Evolutionary conservation across 2,329 filamentous ascomycete species (phyloP).

Genomic region (Neonectria ditissima): DNA sequence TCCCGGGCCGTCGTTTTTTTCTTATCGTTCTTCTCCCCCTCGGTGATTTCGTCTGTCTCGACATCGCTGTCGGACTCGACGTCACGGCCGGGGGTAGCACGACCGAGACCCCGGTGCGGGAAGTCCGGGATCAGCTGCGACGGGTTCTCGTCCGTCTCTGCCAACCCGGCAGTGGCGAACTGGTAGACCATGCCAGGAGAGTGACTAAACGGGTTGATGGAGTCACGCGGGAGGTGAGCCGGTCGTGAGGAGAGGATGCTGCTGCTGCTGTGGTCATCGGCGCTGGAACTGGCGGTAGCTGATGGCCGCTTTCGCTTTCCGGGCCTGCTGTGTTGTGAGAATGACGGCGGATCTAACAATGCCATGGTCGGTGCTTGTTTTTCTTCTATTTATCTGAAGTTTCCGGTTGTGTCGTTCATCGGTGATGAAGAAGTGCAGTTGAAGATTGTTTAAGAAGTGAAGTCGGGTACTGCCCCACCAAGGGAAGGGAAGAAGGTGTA

Average conservation of each 20-base stretch:
- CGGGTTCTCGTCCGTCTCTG: constrained; percentile 58
- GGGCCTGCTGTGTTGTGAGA: constrained; percentile 30
- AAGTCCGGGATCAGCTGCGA: constrained; percentile 58
- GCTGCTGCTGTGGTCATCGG: constrained; percentile 15
- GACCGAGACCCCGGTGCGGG: constrained; percentile 59
- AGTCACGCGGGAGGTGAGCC: constrained; percentile 46
- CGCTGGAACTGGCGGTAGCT: background rate
- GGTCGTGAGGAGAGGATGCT: constrained; percentile 11
- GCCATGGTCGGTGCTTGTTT: constrained; percentile 17
- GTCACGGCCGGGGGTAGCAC: constrained; percentile 8
- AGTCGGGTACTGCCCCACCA: constrained; percentile 23
- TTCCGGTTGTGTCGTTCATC: constrained; percentile 5
- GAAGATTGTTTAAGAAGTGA: constrained; percentile 5
- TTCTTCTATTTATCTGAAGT: background rate
- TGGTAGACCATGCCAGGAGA: constrained; percentile 64
- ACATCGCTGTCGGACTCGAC: constrained; percentile 37
- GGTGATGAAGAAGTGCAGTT: constrained; percentile 7
- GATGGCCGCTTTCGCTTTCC: constrained; percentile 40
- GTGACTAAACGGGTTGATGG: constrained; percentile 69
- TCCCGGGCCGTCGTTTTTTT: constrained; percentile 24
- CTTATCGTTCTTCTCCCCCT: constrained; percentile 34
- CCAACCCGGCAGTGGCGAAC: constrained; percentile 65
- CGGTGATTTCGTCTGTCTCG: constrained; percentile 74
- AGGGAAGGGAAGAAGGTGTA: background rate
- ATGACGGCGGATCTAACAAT: constrained; percentile 37